phyloP scores from a whole-genome alignment of 2,329 filamentous ascomycete species.

The Berkeleyomyces basicola region DNA sequence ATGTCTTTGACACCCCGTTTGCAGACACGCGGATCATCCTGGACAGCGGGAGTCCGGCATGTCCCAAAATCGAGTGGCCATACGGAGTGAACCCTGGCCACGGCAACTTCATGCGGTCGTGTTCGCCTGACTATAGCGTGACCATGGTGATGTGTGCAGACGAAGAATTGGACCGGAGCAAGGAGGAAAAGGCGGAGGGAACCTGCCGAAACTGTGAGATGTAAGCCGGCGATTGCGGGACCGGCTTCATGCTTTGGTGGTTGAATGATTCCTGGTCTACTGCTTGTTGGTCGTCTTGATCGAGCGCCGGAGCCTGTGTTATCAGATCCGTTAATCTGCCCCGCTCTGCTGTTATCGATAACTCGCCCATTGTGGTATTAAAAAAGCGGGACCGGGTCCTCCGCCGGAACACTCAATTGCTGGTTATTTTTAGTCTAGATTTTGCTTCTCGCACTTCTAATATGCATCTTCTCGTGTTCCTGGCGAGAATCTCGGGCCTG shows the following conservation, averaged over 20 bases:
- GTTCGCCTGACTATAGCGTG: slow-evolving; percentile 4
- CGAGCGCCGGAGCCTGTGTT: background rate
- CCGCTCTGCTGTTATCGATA: slow-evolving; percentile 6
- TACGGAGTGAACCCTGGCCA: slow-evolving; percentile 22
- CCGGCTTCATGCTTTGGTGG: background rate
- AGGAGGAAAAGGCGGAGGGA: background rate
- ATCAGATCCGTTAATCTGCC: slow-evolving; percentile 1
- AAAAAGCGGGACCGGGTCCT: background rate
- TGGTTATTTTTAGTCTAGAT: background rate
- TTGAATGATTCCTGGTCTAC: background rate
- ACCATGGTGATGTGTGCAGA: slow-evolving; percentile 3
- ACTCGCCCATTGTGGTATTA: background rate
- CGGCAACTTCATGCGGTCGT: slow-evolving; percentile 19
- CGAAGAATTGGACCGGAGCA: background rate
- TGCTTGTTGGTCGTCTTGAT: background rate
- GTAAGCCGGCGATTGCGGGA: background rate
- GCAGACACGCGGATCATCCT: slow-evolving; percentile 20
- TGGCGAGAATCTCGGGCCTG: background rate
- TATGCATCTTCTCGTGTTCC: background rate
- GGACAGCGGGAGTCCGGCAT: slow-evolving; percentile 19
- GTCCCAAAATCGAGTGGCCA: slow-evolving; percentile 23
- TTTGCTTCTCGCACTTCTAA: background rate
- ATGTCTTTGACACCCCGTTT: slow-evolving; percentile 26
- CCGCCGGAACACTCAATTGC: background rate
- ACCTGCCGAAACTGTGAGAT: background rate